These are phyloP conservation scores for Strobilomyces echinocephalus DNA, from an alignment of 768 basidiomycete species.

Conservation along the genomic window DNA sequence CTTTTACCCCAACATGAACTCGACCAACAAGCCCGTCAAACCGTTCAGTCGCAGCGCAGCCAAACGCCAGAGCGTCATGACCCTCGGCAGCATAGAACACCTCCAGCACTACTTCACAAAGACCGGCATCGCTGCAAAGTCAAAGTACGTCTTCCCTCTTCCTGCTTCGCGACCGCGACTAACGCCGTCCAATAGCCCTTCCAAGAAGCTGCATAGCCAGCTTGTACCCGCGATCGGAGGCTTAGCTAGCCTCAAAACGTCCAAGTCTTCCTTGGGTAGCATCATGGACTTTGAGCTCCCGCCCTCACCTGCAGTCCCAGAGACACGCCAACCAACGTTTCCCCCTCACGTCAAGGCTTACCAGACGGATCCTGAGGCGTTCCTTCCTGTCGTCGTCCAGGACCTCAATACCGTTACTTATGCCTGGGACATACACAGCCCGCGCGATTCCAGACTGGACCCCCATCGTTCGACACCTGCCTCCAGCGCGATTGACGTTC, in stretches of 20 bases:
- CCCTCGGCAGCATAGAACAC: slow-evolving; percentile 93
- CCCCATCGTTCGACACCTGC: slow-evolving; percentile 9
- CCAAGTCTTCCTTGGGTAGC: slow-evolving; percentile 37
- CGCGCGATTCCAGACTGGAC: slow-evolving; percentile 9
- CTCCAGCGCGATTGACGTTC: slow-evolving; percentile 48
- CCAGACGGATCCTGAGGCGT: slow-evolving; percentile 71
- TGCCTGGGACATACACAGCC: slow-evolving; percentile 52
- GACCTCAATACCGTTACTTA: slow-evolving; percentile 62
- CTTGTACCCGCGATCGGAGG: slow-evolving; percentile 78
- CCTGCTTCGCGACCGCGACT: neutral
- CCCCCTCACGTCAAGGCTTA: slow-evolving; percentile 58
- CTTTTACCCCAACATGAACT: slow-evolving; percentile 71
- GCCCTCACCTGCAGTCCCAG: slow-evolving; percentile 59
- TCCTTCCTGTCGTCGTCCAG: slow-evolving; percentile 73
- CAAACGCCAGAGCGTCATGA: slow-evolving; percentile 90
- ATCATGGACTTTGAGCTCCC: slow-evolving; percentile 58
- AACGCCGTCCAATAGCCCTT: slow-evolving; percentile 28
- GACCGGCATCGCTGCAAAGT: slow-evolving; percentile 69
- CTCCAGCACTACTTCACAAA: slow-evolving; percentile 94
- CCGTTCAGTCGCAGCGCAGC: slow-evolving; percentile 89
- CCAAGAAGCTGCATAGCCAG: slow-evolving; percentile 52
- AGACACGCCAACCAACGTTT: slow-evolving; percentile 39
- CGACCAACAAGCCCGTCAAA: slow-evolving; percentile 68
- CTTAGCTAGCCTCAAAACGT: slow-evolving; percentile 38
- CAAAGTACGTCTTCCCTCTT: slow-evolving; percentile 50